phyloP scores from a whole-genome alignment of 179 eudicot species.

The Camellia oleifera region DNA sequence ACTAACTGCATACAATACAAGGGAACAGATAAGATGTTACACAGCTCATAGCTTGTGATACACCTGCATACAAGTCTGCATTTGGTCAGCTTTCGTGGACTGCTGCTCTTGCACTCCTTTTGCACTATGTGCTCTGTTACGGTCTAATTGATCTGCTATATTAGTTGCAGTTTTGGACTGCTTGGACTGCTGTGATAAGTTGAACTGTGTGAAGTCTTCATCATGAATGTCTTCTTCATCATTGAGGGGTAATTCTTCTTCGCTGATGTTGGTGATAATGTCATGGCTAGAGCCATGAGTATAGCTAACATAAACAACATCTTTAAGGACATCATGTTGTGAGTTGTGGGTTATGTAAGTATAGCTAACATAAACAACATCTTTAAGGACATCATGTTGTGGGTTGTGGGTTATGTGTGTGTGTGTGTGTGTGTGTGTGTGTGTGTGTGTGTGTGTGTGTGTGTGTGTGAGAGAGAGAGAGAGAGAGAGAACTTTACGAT shows the following conservation, averaged over 20 bases:
- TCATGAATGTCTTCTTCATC: neutral
- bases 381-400: constrained; percentile 9
- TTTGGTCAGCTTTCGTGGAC: no score
- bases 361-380: constrained; percentile 11
- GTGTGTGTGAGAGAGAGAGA: neutral
- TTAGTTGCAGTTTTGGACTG: no score
- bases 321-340: constrained; percentile 9
- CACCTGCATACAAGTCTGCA: no score
- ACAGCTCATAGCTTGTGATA: no score
- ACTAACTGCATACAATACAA: no score
- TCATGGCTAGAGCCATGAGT: constrained; percentile 6
- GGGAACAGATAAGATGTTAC: no score
- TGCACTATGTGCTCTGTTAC: no score
- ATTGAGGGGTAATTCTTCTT: constrained; percentile 1
- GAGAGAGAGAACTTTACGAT: neutral
- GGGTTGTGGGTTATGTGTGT: neutral
- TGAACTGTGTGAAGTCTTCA: no score
- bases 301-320: constrained; percentile 11
- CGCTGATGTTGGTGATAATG: neutral
- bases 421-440: neutral
- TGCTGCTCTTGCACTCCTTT: no score
- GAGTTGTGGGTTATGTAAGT: neutral
- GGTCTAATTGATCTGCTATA: no score
- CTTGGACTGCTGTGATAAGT: no score
- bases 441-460: neutral